These are phyloP conservation scores for Penicillium sp. DNA, from an alignment of 2,329 filamentous ascomycete species.

Conservation along the genomic window DNA sequence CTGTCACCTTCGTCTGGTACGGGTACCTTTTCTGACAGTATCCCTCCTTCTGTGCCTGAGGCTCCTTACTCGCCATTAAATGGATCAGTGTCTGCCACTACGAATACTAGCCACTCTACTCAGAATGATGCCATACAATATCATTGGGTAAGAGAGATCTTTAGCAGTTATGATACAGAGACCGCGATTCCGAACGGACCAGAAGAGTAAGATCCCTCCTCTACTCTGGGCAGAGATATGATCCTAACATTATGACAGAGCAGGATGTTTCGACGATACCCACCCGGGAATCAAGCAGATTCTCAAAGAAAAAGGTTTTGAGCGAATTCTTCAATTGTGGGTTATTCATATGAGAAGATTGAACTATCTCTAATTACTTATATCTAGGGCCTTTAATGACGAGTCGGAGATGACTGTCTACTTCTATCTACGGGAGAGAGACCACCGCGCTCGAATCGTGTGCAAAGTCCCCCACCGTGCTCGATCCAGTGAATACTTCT, in stretches of 20 bases:
- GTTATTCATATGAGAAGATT: conserved; percentile 7
- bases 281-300: conserved; percentile 28
- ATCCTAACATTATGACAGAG: conserved; percentile 24
- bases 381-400: conserved; percentile 48
- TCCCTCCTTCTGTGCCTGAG: conserved; percentile 33
- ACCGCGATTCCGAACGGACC: conserved; percentile 31
- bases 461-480: conserved; percentile 48
- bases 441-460: conserved; percentile 56
- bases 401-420: conserved; percentile 46
- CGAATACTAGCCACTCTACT: conserved; percentile 28
- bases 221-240: background rate
- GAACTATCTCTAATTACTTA: background rate
- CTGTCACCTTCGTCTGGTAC: conserved; percentile 31
- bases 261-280: conserved; percentile 36
- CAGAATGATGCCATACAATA: conserved; percentile 28
- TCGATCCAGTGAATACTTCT: conserved; percentile 48
- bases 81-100: conserved; percentile 25
- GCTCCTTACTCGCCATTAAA: conserved; percentile 36
- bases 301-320: conserved; percentile 37
- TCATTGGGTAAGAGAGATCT: conserved; percentile 48
- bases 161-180: conserved; percentile 28
- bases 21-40: conserved; percentile 27
- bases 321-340: conserved; percentile 42
- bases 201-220: conserved; percentile 29
- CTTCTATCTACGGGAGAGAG: conserved; percentile 54